Percentiles rank a stretch among this genome's conserved stretches.
phyloP scores from a whole-genome alignment of 192 early-diverging fungal species.

The Jimgerdemannia lactiflua region DNA sequence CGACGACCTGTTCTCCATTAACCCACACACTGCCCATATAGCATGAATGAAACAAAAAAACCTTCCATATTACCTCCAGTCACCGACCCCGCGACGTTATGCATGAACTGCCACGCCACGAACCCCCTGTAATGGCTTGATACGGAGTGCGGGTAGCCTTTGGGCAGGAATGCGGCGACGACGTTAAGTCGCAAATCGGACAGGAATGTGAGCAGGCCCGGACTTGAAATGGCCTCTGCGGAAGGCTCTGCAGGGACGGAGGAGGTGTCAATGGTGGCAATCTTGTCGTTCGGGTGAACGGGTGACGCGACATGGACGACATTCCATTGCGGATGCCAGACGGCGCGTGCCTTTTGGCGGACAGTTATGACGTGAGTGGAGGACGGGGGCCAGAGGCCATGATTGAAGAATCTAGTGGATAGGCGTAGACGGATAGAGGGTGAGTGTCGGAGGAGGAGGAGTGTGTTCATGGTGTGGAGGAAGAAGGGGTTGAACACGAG shows the following conservation, averaged over 20 bases:
- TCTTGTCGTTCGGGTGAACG: neutral
- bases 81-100: constrained; percentile 74
- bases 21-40: neutral
- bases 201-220: neutral
- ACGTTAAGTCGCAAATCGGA: neutral
- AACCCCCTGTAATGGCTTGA: constrained; percentile 72
- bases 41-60: too few relatives aligned
- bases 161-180: constrained; percentile 60
- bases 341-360: neutral
- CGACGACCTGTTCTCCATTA: neutral
- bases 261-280: neutral
- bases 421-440: neutral
- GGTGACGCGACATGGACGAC: neutral
- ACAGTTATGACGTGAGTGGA: neutral
- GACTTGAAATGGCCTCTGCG: too few relatives aligned
- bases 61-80: constrained; percentile 46
- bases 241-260: neutral
- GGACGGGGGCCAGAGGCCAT: neutral
- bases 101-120: constrained; percentile 75
- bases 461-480: neutral
- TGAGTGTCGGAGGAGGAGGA: neutral
- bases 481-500: neutral
- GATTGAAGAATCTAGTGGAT: neutral
- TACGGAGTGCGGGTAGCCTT: constrained; percentile 70
- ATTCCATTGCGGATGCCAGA: neutral